Evolutionary conservation across 2,329 filamentous ascomycete species (phyloP), one percentile per base, ranked within the genome.

Genomic region (Sclerotinia nivalis): DNA sequence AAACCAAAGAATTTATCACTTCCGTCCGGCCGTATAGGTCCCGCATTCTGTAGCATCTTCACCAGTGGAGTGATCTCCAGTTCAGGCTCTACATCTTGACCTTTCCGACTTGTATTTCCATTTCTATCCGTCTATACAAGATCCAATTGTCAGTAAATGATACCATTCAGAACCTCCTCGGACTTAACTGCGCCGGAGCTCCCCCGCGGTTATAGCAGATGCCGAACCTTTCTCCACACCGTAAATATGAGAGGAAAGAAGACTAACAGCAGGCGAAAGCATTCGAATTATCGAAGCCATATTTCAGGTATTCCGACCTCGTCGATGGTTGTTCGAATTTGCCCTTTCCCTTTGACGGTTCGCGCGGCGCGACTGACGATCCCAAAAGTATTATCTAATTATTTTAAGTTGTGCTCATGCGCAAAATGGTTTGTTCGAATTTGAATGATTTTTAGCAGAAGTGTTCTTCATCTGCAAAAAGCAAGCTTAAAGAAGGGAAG

Each of bases 1-100:
- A 98, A 91, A 22, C 96, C 96, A 82, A 96, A 98, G 83, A 97
- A 99, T 83, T 97, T 97, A 83, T 98, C 96, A 79, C 92, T 97
- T 68, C 96, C 96, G 81, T 98, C 94, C 75, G 87, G 84, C 77
- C 93, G 89, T 74, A 96, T 83, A 2, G 94, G 89, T 4, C 93
- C 94, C 71, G 92, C 89, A 80, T 93, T 91, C 76, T 89, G 87
- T 45, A 99, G 85, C 85, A 96, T 91, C 84, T 93, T 89, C 76
- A 89, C 86, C 70, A 90, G 75, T 4, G 88, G 88, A 2, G 88
- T 90, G 68, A 85, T 75, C 76, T 90, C 88, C n/a, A 82, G 81
- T 64, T 77, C 77, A 64, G 75, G 74, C 56, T 78, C 77, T 40
- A 68, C 75, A 78, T 78, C 75, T 73, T 77, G 76, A 76, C 77